A percentile compares a stretch with the other conserved stretches of the same genome.
Conservation (phyloP, 495 filamentous ascomycete genomes). For the Lophiotrema nucula region DNA sequence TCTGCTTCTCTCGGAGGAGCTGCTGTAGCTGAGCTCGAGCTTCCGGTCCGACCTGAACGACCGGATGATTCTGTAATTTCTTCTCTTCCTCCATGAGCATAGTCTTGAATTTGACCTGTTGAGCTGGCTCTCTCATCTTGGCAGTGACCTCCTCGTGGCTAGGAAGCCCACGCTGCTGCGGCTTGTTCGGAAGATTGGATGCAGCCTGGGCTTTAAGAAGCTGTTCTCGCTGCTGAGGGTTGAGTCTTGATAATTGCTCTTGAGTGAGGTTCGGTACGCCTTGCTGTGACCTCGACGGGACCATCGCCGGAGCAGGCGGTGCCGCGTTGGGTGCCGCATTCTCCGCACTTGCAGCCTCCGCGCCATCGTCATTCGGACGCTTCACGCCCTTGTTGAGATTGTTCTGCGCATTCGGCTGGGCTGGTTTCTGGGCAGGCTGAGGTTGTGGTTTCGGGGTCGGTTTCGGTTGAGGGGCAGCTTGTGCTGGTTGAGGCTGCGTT, state of each 20-base stretch:
- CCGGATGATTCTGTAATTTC: constrained; percentile 1
- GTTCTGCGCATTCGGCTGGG: constrained; percentile 20
- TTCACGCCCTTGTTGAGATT: constrained; percentile 49
- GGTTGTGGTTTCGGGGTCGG: constrained; percentile 15
- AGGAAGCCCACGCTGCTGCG: constrained; percentile 6
- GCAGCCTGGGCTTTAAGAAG: constrained; percentile 35
- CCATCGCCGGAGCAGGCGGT: constrained; percentile 42
- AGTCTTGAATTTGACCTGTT: constrained; percentile 7
- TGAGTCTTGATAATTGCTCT: constrained; percentile 55
- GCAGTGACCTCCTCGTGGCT: constrained; percentile 8
- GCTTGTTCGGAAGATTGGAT: constrained; percentile 16
- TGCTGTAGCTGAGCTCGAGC: constrained; percentile 18
- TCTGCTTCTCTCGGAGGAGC: constrained; percentile 2
- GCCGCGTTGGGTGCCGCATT: constrained; percentile 25
- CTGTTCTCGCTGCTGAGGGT: constrained; percentile 47
- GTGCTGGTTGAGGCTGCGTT: constrained; percentile 19
- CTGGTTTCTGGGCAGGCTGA: constrained; percentile 20
- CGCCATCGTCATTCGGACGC: constrained; percentile 62
- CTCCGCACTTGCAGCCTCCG: constrained; percentile 53
- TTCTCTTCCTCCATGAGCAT: constrained; percentile 19
- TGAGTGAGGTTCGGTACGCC: constrained; percentile 40
- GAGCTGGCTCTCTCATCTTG: constrained; percentile 3
- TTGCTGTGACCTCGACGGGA: constrained; percentile 42
- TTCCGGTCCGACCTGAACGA: constrained; percentile 17
- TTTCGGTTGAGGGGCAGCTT: constrained; percentile 12